phyloP scores from a whole-genome alignment of 257 asterid species.

The Przewalskia tangutica region DNA sequence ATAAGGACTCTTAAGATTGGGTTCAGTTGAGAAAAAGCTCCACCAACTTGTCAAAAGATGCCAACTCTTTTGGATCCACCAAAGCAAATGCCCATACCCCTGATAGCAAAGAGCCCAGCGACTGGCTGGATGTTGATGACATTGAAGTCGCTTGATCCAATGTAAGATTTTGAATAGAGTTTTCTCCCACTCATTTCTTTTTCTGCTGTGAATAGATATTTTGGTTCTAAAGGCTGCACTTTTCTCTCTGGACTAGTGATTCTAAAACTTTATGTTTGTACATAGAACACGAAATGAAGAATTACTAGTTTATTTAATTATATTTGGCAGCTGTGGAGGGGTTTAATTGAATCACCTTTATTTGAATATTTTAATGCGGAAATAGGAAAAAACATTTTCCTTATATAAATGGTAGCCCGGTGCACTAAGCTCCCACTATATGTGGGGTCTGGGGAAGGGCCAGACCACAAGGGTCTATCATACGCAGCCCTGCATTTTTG shows the following conservation, averaged over 20 bases:
- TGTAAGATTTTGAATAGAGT: background rate
- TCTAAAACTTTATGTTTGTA: background rate
- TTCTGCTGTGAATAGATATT: background rate
- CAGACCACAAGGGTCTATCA: too few relatives aligned
- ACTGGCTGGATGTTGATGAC: slow-evolving; percentile 55
- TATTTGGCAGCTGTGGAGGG: background rate
- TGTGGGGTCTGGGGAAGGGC: too few relatives aligned
- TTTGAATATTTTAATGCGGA: background rate
- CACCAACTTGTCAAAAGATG: slow-evolving; percentile 10
- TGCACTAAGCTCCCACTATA: too few relatives aligned
- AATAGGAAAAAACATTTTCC: too few relatives aligned
- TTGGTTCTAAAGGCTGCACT: background rate
- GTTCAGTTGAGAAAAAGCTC: slow-evolving; percentile 52
- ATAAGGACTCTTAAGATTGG: slow-evolving; percentile 71
- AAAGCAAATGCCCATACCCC: slow-evolving; percentile 13
- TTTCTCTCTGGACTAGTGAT: background rate
- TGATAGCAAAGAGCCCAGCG: slow-evolving; percentile 37
- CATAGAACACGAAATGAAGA: background rate
- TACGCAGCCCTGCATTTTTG: too few relatives aligned
- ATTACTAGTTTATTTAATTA: background rate
- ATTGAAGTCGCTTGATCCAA: slow-evolving; percentile 30
- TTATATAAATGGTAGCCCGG: too few relatives aligned
- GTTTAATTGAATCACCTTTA: background rate
- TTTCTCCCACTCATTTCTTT: background rate
- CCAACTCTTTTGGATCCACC: slow-evolving; percentile 1